Percentiles rank a stretch among this genome's conserved stretches.
Conservation (phyloP, 2,329 filamentous ascomycete genomes). For the Microascus cirrosus region DNA sequence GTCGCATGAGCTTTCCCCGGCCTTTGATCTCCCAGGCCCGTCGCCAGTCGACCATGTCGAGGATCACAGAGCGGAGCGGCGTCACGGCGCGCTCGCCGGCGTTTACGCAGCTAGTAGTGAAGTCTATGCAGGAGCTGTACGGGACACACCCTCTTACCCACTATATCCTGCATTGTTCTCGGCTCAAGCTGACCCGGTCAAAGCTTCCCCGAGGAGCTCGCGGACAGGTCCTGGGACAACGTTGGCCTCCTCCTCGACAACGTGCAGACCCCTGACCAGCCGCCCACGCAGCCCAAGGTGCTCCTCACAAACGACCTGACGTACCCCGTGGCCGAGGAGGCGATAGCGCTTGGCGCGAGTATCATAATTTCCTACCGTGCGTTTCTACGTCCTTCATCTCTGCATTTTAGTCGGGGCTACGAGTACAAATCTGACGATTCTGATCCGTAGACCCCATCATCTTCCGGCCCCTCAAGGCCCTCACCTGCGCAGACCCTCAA, state of each 20-base stretch:
- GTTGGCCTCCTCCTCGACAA: conserved; percentile 65
- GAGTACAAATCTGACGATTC: not conserved
- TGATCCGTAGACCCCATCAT: conserved; percentile 72
- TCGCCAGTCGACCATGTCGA: not conserved
- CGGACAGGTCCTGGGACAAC: conserved; percentile 90
- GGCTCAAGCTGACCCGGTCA: conserved; percentile 1
- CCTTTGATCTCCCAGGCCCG: too few relatives aligned
- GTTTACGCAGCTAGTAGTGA: conserved; percentile 54
- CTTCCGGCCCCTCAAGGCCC: conserved; percentile 80
- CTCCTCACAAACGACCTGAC: conserved; percentile 80
- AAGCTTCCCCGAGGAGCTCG: conserved; percentile 81
- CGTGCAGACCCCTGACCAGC: conserved; percentile 18
- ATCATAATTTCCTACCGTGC: conserved; percentile 83
- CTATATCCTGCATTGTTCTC: not conserved
- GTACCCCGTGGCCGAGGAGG: conserved; percentile 78
- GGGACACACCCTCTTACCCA: conserved; percentile 17
- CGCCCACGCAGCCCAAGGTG: conserved; percentile 23
- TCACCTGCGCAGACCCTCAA: conserved; percentile 76
- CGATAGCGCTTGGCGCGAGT: conserved; percentile 63
- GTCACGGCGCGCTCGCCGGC: conserved; percentile 6
- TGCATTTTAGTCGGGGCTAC: not conserved
- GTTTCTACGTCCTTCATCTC: conserved; percentile 4
- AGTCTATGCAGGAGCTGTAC: conserved; percentile 69
- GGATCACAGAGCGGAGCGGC: not conserved
- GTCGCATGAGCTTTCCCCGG: not conserved